Percentiles rank a stretch among this genome's conserved stretches.
phyloP scores from a whole-genome alignment of 805 yeast species.

The Millerago galiae region DNA sequence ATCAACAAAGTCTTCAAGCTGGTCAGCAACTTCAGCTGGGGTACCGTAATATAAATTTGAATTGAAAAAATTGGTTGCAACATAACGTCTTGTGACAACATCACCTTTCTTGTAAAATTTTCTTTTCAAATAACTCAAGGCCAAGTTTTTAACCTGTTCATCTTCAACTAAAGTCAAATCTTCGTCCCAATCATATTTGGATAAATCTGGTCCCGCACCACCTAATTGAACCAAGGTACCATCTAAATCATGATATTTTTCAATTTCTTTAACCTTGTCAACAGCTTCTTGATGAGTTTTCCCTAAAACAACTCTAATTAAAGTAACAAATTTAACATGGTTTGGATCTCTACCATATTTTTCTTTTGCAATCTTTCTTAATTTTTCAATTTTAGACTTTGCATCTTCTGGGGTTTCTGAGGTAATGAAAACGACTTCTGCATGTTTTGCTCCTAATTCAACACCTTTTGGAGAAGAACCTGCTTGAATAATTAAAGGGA shows the following conservation, averaged over 20 bases:
- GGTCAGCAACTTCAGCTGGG: slow-evolving; percentile 36
- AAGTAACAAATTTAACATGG: slow-evolving; percentile 34
- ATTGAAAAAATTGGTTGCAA: too few relatives aligned
- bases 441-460: slow-evolving; percentile 39
- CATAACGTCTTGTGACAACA: too few relatives aligned
- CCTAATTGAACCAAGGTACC: slow-evolving; percentile 41
- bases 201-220: slow-evolving; percentile 38
- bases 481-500: slow-evolving; percentile 41
- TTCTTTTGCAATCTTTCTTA: slow-evolving; percentile 29
- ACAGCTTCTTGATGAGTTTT: slow-evolving; percentile 36
- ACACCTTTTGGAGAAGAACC: slow-evolving; percentile 38
- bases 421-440: slow-evolving; percentile 35
- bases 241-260: slow-evolving; percentile 30
- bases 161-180: slow-evolving; percentile 28
- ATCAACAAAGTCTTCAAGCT: slow-evolving; percentile 35
- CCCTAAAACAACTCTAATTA: slow-evolving; percentile 32
- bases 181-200: slow-evolving; percentile 39
- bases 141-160: slow-evolving; percentile 30
- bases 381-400: slow-evolving; percentile 25
- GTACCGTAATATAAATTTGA: slow-evolving; percentile 5
- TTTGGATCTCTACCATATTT: slow-evolving; percentile 32
- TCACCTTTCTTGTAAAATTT: too few relatives aligned
- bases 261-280: slow-evolving; percentile 28
- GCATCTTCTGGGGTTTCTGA: slow-evolving; percentile 29
- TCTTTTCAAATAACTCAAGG: slow-evolving; percentile 6